Evolutionary conservation across 1,139 yeast species (phyloP), one percentile per base, ranked within the genome.

Genomic region (Geotrichum phurueaensis): DNA sequence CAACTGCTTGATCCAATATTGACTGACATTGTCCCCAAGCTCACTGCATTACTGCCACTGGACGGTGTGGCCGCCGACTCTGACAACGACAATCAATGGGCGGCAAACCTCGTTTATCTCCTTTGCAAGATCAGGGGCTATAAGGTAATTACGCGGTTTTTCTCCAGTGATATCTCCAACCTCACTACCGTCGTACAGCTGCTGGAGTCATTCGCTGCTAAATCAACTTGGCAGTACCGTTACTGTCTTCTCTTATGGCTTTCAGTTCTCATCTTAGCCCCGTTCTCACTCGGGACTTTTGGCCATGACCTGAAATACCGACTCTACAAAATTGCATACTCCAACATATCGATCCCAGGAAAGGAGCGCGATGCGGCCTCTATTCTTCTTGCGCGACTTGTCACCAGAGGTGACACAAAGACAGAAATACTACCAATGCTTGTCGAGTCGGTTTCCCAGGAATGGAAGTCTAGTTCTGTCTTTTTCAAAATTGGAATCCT

Each of bases 231-330:
- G 95, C 76, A 83, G 65, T 81, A 81, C 56, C 70, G 78, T 12
- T 89, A 83, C 66, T 71, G 85, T 3, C 71, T 85, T 53, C 73
- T 90, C n/a, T 75, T 88, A 7, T 91, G 97, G 96, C 75, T 89
- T 18, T 80, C 87, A 0, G 83, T 86, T 33, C 74, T 90, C 22
- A 81, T 84, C 0, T 73, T 88, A 45, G 84, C 85, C 0, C 97
- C 98, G 0, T 91, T 91, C 69, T 79, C 81, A 2, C 75, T 91
- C 52, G 73, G 71, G 0, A 69, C 75, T 0, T 74, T 86, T 53
- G 75, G 75, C 15, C 64, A 66, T 0, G 70, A 72, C 4, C 65
- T 83, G 13, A 74, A 79, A 1, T 59, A 65, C 0, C 59, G 72
- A 7, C 67, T 88, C 0, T 78, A 75, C 60, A 57, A 66, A 0